Conservation (phyloP, 2,329 filamentous ascomycete genomes). For the Colletotrichum cuscutae region DNA sequence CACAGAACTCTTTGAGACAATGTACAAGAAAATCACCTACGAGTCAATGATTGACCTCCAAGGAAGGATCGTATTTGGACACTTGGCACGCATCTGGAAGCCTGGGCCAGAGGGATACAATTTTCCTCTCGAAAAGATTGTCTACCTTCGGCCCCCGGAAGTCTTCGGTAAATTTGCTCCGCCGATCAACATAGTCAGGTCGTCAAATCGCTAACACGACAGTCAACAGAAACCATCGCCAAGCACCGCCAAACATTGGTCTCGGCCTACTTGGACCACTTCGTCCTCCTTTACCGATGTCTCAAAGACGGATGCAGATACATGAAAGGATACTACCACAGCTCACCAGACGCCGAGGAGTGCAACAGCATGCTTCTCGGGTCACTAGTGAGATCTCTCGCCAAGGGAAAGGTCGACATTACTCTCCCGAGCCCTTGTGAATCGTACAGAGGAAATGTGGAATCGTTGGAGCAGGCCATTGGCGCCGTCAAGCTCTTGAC, state of each 20-base stretch:
- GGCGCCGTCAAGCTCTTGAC: slow-evolving; percentile 30
- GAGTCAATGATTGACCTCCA: slow-evolving; percentile 26
- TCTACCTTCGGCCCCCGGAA: slow-evolving; percentile 18
- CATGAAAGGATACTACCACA: slow-evolving; percentile 33
- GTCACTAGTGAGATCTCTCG: slow-evolving; percentile 20
- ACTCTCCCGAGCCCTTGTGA: slow-evolving; percentile 25
- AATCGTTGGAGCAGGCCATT: slow-evolving; percentile 16
- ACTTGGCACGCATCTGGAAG: slow-evolving; percentile 21
- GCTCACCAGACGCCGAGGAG: slow-evolving; percentile 30
- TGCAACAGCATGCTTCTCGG: slow-evolving; percentile 34
- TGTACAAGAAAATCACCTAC: slow-evolving; percentile 28
- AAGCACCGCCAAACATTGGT: slow-evolving; percentile 18
- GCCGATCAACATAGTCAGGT: neutral
- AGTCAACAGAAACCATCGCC: slow-evolving; percentile 14
- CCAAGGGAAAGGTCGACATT: slow-evolving; percentile 28
- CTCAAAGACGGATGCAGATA: slow-evolving; percentile 31
- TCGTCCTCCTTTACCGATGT: slow-evolving; percentile 28
- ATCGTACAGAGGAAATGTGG: slow-evolving; percentile 16
- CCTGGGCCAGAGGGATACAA: slow-evolving; percentile 29
- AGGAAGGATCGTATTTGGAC: slow-evolving; percentile 23
- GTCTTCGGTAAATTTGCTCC: slow-evolving; percentile 14
- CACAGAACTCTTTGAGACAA: slow-evolving; percentile 17
- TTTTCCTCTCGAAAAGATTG: slow-evolving; percentile 21
- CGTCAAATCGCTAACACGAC: neutral
- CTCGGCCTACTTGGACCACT: slow-evolving; percentile 23